Percentiles rank a stretch among this genome's conserved stretches.
Evolutionary conservation across 2,329 filamentous ascomycete genomes (phyloP).

Genomic region (Xylaria arbuscula): DNA sequence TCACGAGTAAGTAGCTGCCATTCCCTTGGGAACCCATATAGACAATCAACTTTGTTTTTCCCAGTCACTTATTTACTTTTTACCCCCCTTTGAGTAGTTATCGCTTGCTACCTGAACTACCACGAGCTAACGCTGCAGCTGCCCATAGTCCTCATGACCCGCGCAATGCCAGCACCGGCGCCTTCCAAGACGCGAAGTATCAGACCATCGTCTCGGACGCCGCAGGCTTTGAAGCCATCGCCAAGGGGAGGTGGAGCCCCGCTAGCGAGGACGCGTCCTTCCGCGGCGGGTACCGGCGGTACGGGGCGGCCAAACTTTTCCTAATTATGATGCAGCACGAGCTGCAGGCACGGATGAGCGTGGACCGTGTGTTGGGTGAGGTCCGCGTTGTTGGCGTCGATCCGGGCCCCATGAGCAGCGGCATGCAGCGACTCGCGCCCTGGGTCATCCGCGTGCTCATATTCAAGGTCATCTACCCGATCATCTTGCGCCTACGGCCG

Average conservation of each 20-base stretch:
- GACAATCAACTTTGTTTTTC: too few species aligned
- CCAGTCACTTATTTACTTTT: too few species aligned
- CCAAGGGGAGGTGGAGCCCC: constrained; percentile 43
- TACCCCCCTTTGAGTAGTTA: too few species aligned
- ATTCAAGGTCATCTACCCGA: constrained; percentile 21
- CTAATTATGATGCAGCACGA: constrained; percentile 48
- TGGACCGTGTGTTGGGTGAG: constrained; percentile 33
- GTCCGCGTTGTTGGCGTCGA: constrained; percentile 41
- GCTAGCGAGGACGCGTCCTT: constrained; percentile 42
- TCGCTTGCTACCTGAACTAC: too few species aligned
- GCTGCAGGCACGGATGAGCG: constrained; percentile 43
- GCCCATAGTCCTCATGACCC: constrained; percentile 27
- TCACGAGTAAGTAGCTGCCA: constrained; percentile 51
- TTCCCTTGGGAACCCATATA: too few species aligned
- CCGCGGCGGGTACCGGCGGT: constrained; percentile 42
- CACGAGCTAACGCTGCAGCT: too few species aligned
- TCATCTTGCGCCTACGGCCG: not conserved
- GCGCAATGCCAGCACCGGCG: constrained; percentile 9
- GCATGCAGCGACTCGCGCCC: constrained; percentile 18
- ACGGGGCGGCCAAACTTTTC: constrained; percentile 47
- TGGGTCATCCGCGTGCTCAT: constrained; percentile 30
- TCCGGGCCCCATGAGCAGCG: constrained; percentile 26
- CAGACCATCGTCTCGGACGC: constrained; percentile 37
- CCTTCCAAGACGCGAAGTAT: constrained; percentile 37
- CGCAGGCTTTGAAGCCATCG: constrained; percentile 38